Conservation (phyloP, 129 eudicot species). For the Chrysanthemum makinoi region DNA sequence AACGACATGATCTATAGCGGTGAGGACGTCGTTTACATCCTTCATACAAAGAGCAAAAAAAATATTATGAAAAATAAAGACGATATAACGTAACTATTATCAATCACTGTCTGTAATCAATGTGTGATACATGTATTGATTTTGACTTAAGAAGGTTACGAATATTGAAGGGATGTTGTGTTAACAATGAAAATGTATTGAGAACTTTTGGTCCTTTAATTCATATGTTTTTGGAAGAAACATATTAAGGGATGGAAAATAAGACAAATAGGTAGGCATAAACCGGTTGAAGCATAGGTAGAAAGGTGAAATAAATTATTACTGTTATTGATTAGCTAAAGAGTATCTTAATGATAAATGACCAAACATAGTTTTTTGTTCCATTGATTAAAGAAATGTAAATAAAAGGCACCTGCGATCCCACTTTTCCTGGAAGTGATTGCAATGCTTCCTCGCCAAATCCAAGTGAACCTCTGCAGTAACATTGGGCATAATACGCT, state of each 20-base stretch:
- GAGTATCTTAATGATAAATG: not conserved
- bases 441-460: slow-evolving; percentile 98
- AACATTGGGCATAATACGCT: slow-evolving; percentile 10
- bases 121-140: not conserved
- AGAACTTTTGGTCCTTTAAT: too few species aligned
- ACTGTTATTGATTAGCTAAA: not conserved
- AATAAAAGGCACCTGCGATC: slow-evolving; percentile 67
- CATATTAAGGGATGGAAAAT: not conserved
- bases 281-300: not conserved
- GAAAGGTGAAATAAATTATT: not conserved
- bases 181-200: too few species aligned
- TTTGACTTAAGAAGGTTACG: too few species aligned
- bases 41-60: slow-evolving; percentile 31
- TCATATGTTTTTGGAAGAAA: too few species aligned
- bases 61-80: not conserved
- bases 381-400: not conserved
- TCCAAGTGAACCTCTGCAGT: slow-evolving; percentile 87
- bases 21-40: slow-evolving; percentile 92
- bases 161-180: not conserved
- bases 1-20: slow-evolving; percentile 68
- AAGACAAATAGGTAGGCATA: slow-evolving; percentile 1
- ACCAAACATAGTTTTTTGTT: not conserved
- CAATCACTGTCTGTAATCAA: not conserved
- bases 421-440: slow-evolving; percentile 84
- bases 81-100: not conserved